phyloP scores from a whole-genome alignment of 2,329 filamentous ascomycete species.

The Albifimbria verrucaria region DNA sequence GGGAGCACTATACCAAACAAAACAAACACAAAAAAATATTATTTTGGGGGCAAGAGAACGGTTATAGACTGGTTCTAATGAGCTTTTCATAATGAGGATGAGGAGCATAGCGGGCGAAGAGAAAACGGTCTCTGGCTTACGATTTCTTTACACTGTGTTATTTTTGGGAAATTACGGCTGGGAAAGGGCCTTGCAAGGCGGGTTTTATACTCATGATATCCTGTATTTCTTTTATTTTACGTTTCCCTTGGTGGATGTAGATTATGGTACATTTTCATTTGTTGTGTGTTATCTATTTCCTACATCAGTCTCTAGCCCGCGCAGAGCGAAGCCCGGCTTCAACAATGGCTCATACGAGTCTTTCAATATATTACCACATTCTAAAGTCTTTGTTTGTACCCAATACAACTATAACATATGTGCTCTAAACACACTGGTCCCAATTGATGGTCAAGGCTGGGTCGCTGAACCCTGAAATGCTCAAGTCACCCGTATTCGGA shows the following conservation, averaged over 20 bases:
- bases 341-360: no score
- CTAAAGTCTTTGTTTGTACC: slow-evolving; percentile 7
- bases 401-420: slow-evolving; percentile 14
- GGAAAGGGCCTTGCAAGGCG: slow-evolving; percentile 6
- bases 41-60: slow-evolving; percentile 5
- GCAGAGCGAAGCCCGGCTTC: no score
- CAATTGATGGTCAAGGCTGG: slow-evolving; percentile 30
- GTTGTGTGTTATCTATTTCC: slow-evolving; percentile 7
- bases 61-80: slow-evolving; percentile 1
- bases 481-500: slow-evolving; percentile 34
- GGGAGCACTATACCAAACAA: background rate
- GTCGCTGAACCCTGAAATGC: slow-evolving; percentile 34
- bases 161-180: background rate
- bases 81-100: background rate
- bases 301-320: no score
- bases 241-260: slow-evolving; percentile 7
- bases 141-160: slow-evolving; percentile 1
- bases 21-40: slow-evolving; percentile 12
- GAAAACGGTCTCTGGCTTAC: background rate
- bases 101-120: background rate
- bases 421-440: slow-evolving; percentile 11
- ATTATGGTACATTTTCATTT: slow-evolving; percentile 2
- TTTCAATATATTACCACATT: no score
- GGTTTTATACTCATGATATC: slow-evolving; percentile 12
- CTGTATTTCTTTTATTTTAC: slow-evolving; percentile 6